Conservation (phyloP, 2,329 filamentous ascomycete genomes). For the Colletotrichum sp. region DNA sequence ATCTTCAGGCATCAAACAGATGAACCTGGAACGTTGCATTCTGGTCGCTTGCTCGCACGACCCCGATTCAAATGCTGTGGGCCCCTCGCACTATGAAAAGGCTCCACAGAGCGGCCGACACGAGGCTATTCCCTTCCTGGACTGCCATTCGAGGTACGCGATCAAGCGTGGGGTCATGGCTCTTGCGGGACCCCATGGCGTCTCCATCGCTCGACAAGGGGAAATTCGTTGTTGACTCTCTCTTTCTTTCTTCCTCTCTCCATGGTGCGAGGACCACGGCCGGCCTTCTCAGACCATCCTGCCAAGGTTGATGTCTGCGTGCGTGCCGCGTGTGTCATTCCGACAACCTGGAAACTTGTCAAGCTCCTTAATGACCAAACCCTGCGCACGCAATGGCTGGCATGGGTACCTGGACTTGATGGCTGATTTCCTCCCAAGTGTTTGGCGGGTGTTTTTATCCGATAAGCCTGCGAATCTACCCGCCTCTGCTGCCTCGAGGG, state of each 20-base stretch:
- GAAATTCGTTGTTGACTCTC: not conserved
- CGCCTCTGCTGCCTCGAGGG: not conserved
- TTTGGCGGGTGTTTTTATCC: not conserved
- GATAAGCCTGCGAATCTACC: not conserved
- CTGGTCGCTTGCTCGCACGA: not conserved
- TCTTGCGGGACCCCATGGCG: not conserved
- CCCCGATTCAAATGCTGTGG: not conserved
- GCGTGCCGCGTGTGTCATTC: not conserved
- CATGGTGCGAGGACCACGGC: not conserved
- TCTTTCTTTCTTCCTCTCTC: not conserved
- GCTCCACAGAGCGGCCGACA: conserved; percentile 1
- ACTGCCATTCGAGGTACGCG: not conserved
- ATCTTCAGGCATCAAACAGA: not conserved
- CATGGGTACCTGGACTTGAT: not conserved
- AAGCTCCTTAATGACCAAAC: not conserved
- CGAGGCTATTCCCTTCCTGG: not conserved
- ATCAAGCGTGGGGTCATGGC: not conserved
- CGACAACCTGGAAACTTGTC: not conserved
- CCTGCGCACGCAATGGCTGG: not conserved
- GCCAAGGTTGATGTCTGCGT: not conserved
- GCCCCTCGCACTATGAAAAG: not conserved
- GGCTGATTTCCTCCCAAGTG: not conserved
- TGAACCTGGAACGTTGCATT: not conserved
- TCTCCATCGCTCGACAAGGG: not conserved
- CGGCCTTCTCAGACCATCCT: not conserved